Percentiles rank a stretch among this genome's conserved stretches.
These are phyloP conservation scores for Phaeosphaeria sp. DNA, from an alignment of 2,329 filamentous ascomycete species.

Conservation along the genomic window DNA sequence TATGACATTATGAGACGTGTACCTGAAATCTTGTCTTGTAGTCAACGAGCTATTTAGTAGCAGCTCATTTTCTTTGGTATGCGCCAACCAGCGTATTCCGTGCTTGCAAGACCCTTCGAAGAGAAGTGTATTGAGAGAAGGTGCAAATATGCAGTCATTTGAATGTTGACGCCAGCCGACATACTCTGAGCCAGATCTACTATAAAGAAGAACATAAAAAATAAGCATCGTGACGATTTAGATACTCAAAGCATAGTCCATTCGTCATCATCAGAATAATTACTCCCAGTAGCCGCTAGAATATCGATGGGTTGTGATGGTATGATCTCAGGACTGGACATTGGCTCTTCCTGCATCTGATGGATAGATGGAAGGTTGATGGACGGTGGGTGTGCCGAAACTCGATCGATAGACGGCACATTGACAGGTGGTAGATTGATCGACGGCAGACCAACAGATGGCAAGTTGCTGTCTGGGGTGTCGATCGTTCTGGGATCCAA, in stretches of 20 bases:
- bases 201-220: neutral
- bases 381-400: neutral
- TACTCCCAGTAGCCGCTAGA: conserved; percentile 12
- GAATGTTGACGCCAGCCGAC: neutral
- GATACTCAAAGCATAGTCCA: conserved; percentile 12
- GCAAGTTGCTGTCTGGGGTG: too few relatives aligned
- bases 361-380: neutral
- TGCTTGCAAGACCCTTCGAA: too few relatives aligned
- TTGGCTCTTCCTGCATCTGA: conserved; percentile 1
- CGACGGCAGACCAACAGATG: too few relatives aligned
- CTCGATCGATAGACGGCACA: neutral
- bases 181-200: neutral
- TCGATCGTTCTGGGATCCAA: too few relatives aligned
- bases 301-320: conserved; percentile 8
- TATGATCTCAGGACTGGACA: conserved; percentile 21
- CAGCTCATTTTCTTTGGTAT: too few relatives aligned
- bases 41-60: too few relatives aligned
- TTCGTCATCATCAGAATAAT: conserved; percentile 19
- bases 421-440: neutral
- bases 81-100: too few relatives aligned
- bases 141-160: neutral
- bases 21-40: too few relatives aligned
- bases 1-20: too few relatives aligned
- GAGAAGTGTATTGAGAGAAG: too few relatives aligned
- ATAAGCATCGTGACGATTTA: neutral